Conservation (phyloP, 2,329 filamentous ascomycete species). For the Thelonectria olida region DNA sequence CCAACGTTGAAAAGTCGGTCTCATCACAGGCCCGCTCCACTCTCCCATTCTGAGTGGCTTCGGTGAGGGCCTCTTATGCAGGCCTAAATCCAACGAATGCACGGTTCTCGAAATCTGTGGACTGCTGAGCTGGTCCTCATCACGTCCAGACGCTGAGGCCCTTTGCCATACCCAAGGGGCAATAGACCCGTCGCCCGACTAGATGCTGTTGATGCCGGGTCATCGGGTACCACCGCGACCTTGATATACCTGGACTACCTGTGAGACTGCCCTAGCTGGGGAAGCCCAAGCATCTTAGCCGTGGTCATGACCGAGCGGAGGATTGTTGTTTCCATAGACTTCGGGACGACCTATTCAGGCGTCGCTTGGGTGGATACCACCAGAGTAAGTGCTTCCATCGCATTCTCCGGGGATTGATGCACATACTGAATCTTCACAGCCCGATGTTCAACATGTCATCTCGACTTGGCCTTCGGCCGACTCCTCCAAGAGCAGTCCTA, state of each 20-base stretch:
- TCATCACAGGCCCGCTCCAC: constrained; percentile 36
- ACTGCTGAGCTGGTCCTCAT: constrained; percentile 31
- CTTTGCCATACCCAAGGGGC: constrained; percentile 7
- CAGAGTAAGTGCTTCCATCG: constrained; percentile 41
- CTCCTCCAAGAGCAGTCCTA: constrained; percentile 48
- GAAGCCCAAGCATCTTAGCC: constrained; percentile 21
- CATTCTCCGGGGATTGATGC: neutral
- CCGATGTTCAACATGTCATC: constrained; percentile 53
- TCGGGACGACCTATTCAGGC: constrained; percentile 66
- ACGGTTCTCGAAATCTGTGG: constrained; percentile 18
- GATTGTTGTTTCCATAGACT: constrained; percentile 64
- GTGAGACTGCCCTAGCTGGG: constrained; percentile 30
- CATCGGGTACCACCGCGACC: constrained; percentile 30
- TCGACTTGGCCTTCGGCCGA: constrained; percentile 54
- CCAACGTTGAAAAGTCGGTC: constrained; percentile 40
- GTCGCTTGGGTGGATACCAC: constrained; percentile 61
- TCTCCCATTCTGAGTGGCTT: constrained; percentile 24
- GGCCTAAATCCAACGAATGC: constrained; percentile 19
- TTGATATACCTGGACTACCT: constrained; percentile 27
- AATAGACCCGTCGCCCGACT: constrained; percentile 12
- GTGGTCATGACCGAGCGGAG: constrained; percentile 47
- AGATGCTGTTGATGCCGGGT: constrained; percentile 24
- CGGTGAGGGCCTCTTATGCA: constrained; percentile 24
- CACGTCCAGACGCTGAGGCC: constrained; percentile 27
- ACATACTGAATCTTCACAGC: constrained; percentile 41